Conservation (phyloP, 2,329 filamentous ascomycete genomes). For the Aaosphaeria pasadenensis region DNA sequence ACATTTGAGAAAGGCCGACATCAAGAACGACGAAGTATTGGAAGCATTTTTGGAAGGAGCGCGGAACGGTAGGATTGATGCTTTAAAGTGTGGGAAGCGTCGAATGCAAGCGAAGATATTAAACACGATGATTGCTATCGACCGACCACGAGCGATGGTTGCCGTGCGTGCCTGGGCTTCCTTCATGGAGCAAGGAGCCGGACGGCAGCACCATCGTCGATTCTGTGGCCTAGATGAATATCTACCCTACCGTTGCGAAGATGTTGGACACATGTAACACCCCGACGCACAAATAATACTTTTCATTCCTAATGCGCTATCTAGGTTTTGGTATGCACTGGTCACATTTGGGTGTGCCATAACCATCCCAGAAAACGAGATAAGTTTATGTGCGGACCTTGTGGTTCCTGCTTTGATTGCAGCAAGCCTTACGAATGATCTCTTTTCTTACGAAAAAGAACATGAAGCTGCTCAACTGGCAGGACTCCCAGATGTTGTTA, state of each 20-base stretch:
- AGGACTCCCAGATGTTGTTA: slow-evolving; percentile 31
- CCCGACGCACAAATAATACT: no score
- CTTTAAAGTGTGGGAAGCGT: slow-evolving; percentile 2
- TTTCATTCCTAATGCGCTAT: no score
- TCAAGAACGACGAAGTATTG: slow-evolving; percentile 15
- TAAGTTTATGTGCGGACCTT: slow-evolving; percentile 19
- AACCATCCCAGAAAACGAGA: slow-evolving; percentile 36
- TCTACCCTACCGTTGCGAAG: slow-evolving; percentile 9
- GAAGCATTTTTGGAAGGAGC: slow-evolving; percentile 10
- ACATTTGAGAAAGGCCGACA: neutral
- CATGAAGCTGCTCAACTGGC: slow-evolving; percentile 20
- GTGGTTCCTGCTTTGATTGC: slow-evolving; percentile 23
- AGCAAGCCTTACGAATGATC: slow-evolving; percentile 38
- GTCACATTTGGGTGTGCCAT: slow-evolving; percentile 39
- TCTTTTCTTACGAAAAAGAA: slow-evolving; percentile 40
- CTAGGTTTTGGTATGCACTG: slow-evolving; percentile 34
- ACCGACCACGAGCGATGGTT: slow-evolving; percentile 7
- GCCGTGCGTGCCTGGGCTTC: slow-evolving; percentile 14
- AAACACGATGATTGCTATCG: slow-evolving; percentile 12
- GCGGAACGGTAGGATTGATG: neutral
- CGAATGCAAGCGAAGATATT: slow-evolving; percentile 13
- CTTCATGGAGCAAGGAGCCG: slow-evolving; percentile 10
- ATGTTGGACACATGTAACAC: slow-evolving; percentile 13
- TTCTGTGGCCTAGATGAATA: slow-evolving; percentile 16
- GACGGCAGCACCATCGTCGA: neutral